Base-by-base conservation (phyloP, 2,329 filamentous ascomycete genomes). In the Fusarium pilosicola region DNA sequence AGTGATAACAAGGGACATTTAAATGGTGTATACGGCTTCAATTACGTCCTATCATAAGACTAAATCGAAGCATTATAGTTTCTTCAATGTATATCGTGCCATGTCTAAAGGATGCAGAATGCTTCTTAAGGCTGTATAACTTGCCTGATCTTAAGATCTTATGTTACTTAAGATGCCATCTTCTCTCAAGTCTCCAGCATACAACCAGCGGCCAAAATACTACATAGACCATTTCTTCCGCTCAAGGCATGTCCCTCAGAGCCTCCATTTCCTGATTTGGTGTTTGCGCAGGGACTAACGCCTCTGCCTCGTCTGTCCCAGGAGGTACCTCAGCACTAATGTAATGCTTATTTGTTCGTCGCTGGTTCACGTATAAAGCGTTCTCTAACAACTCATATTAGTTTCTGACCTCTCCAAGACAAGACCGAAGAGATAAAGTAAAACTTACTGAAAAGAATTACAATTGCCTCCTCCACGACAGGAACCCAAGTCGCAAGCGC, bases 211-310 rank as follows among this genome's bases (percentile, higher is more conserved):
- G 5, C 28, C 12, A 13, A 34, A 34, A 7, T 34, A 14, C 32
- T 34, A 34, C 32, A 2, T 15, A 34, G 4, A 34, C 14, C 32
- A 34, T 34, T 14, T 34, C 32, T 34, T 42, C 41, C 4, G 6
- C 41, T 44, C 14, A 30, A 30, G 20, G 10, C 14, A 48, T 48
- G 2, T 48, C 7, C 0, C 14, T n/a, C 15, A 48, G 26, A 48
- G 20, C 10, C 9, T n/a, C 28, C 20, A 30, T 49, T 17, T n/a
- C 28, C 14, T n/a, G 28, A 30, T 17, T n/a, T n/a, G 14, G 14
- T 0, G 20, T n/a, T 48, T 0, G 26, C 13, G 0, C 13, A 30
- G 20, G 1, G 20, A 30, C 45, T 12, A 17, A 8, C 14, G 20
- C 20, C 28, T 17, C 28, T n/a, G 28, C 26, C 20, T 49, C 46